phyloP scores from a whole-genome alignment of 2,329 filamentous ascomycete species.

The Aspergillus fructus region DNA sequence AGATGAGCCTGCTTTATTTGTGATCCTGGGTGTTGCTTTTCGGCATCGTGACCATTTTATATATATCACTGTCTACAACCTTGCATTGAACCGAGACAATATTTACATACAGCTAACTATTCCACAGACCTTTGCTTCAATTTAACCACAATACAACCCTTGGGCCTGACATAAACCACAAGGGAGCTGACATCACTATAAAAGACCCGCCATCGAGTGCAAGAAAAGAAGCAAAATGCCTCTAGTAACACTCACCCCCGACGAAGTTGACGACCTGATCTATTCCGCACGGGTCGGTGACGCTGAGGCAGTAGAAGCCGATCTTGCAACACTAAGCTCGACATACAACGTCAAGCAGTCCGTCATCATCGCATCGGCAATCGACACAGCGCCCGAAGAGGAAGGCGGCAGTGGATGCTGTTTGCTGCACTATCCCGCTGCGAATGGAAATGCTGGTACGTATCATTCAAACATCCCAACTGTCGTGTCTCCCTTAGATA shows the following conservation, averaged over 20 bases:
- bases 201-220: background rate
- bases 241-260: conserved; percentile 58
- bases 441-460: conserved; percentile 80
- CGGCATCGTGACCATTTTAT: no score
- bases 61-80: no score
- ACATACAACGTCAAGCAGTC: conserved; percentile 60
- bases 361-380: conserved; percentile 68
- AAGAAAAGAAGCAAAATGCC: conserved; percentile 17
- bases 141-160: no score
- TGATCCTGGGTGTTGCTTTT: no score
- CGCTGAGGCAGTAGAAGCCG: conserved; percentile 62
- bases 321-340: conserved; percentile 60
- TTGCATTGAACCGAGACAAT: no score
- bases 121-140: background rate
- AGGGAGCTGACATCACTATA: background rate
- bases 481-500: background rate
- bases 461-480: no score
- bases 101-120: background rate
- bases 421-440: conserved; percentile 83
- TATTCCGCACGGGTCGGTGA: conserved; percentile 83
- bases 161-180: no score
- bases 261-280: conserved; percentile 87
- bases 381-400: conserved; percentile 74
- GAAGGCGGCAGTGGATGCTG: conserved; percentile 52
- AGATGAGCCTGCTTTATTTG: no score